Evolutionary conservation across 139 green algal species (phyloP).

Genomic region (Chlamydomonas schloesseri): DNA sequence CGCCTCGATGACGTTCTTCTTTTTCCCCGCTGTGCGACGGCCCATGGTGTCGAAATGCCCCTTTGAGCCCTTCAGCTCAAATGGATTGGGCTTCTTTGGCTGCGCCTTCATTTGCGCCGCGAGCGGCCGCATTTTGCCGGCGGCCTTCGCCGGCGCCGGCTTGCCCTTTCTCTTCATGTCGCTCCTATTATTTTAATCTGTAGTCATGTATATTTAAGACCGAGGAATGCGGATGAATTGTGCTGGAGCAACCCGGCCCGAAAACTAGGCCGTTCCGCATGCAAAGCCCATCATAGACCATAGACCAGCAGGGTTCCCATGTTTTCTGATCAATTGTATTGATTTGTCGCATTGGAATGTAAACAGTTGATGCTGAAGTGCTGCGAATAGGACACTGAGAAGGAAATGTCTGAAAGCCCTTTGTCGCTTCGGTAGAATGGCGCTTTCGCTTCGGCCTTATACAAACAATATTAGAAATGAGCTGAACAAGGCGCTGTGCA

Average conservation of each 20-base stretch:
- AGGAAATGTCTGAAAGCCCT: too few relatives aligned
- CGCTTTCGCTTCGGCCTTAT: constrained; percentile 26
- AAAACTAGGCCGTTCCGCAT: too few relatives aligned
- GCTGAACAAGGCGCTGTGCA: constrained; percentile 54
- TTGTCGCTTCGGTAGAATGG: background rate
- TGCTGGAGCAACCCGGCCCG: too few relatives aligned
- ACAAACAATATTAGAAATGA: constrained; percentile 21
- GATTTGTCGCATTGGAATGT: too few relatives aligned
- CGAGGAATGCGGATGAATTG: background rate
- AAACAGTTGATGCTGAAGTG: too few relatives aligned
- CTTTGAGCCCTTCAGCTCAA: constrained; percentile 63
- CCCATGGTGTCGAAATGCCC: constrained; percentile 68
- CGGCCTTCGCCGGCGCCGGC: constrained; percentile 9
- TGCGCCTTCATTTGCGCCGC: constrained; percentile 27
- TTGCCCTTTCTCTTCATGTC: constrained; percentile 4
- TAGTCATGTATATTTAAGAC: background rate
- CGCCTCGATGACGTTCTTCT: constrained; percentile 67
- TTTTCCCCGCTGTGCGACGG: constrained; percentile 34
- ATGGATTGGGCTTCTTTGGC: constrained; percentile 63
- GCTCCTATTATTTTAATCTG: background rate
- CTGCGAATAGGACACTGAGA: too few relatives aligned
- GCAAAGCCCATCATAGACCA: too few relatives aligned
- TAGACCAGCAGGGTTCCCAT: too few relatives aligned
- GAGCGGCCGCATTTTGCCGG: constrained; percentile 6
- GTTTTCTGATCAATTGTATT: too few relatives aligned